A percentile compares a stretch with the other conserved stretches of the same genome.
Evolutionary conservation across 2,329 filamentous ascomycete species (phyloP).

Genomic region (Escovopsis weberi): DNA sequence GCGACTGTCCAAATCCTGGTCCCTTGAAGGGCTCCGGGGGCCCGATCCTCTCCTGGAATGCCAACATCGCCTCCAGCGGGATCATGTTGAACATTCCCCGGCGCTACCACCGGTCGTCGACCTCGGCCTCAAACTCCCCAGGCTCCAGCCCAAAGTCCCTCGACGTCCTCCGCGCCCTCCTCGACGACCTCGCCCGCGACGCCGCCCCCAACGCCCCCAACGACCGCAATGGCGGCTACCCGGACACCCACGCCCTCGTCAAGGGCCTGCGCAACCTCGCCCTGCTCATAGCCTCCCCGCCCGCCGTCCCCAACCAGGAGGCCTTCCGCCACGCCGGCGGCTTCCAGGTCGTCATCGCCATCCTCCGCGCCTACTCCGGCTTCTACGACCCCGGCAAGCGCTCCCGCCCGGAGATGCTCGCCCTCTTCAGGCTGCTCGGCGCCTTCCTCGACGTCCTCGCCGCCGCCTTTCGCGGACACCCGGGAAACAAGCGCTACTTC

Average conservation of each 20-base stretch:
- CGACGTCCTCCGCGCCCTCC: constrained; percentile 40
- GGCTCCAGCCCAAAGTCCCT: constrained; percentile 39
- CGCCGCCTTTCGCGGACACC: constrained; percentile 60
- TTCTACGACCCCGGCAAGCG: constrained; percentile 58
- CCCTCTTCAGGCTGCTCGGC: constrained; percentile 55
- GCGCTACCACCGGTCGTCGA: constrained; percentile 47
- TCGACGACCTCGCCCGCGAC: constrained; percentile 29
- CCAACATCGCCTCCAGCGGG: constrained; percentile 9
- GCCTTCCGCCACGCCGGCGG: constrained; percentile 70
- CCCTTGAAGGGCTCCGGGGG: constrained; percentile 23
- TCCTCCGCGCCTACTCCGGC: constrained; percentile 56
- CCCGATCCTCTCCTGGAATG: constrained; percentile 13
- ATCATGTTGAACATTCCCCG: constrained; percentile 38
- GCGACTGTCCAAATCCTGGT: constrained; percentile 18
- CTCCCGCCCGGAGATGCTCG: constrained; percentile 45
- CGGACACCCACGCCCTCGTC: constrained; percentile 32
- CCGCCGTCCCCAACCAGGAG: constrained; percentile 48
- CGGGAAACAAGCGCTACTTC: constrained; percentile 82
- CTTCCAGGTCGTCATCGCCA: constrained; percentile 58
- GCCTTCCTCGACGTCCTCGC: constrained; percentile 60
- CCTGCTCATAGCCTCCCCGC: constrained; percentile 40
- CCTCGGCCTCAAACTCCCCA: constrained; percentile 41
- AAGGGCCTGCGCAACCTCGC: constrained; percentile 50
- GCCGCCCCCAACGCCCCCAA: constrained; percentile 18
- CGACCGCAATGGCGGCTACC: constrained; percentile 23